Percentiles rank a stretch among this genome's conserved stretches.
Evolutionary conservation across 2,329 filamentous ascomycete genomes (phyloP).

Genomic region (Trichoderma aggressivum): DNA sequence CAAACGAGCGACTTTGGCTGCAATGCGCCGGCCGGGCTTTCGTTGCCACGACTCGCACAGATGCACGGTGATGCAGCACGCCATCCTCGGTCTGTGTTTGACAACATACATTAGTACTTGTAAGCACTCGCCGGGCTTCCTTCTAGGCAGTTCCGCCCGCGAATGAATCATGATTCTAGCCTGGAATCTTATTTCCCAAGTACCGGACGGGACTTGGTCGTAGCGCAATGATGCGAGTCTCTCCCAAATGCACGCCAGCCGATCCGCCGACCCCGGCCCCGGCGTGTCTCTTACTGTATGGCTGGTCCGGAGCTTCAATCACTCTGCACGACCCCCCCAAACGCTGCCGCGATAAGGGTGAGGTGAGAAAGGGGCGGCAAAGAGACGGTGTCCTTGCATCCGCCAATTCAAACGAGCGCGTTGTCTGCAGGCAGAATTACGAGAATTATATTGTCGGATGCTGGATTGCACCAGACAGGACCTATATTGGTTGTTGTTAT

Average conservation of each 20-base stretch:
- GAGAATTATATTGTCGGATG: not conserved
- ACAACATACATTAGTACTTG: no score
- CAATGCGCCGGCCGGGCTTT: not conserved
- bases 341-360: constrained; percentile 5
- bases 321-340: not conserved
- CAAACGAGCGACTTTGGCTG: not conserved
- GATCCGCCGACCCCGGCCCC: constrained; percentile 1
- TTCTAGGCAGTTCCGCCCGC: not conserved
- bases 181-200: not conserved
- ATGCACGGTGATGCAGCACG: not conserved
- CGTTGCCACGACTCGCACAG: not conserved
- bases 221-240: constrained; percentile 19
- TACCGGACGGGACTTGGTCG: constrained; percentile 3
- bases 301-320: not conserved
- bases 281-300: not conserved
- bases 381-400: constrained; percentile 10
- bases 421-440: not conserved
- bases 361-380: not conserved
- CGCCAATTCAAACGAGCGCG: not conserved
- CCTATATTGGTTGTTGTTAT: not conserved
- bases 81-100: constrained; percentile 3
- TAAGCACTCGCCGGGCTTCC: not conserved
- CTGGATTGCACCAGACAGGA: not conserved
- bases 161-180: not conserved
- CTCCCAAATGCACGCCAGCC: constrained; percentile 17